Base-by-base conservation (phyloP, 306 rosid genomes). In the Clitoria ternatea region DNA sequence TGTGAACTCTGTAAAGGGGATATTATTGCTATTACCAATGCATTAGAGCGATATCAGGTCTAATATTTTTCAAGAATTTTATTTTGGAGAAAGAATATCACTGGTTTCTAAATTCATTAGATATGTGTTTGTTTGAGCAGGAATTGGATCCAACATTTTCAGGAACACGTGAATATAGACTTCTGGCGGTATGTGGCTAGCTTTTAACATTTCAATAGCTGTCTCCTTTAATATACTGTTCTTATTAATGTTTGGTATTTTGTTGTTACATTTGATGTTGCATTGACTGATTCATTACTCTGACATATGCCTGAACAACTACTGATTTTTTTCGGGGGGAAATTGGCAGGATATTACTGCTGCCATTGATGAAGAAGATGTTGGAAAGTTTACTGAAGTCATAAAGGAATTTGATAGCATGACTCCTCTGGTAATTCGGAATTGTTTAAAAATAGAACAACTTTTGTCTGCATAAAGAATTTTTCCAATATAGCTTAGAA, bases 81-180 rank as follows among this genome's bases (percentile, higher is more conserved):
- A 66, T 44, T 83, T 61, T 70, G 23, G 32, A 23, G 61, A 48
- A 24, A 19, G 5, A 27, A 44, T 18, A 69, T 48, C 50, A 4
- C 70, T 50, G 2, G 44, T 77, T 69, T 43, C 80, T 76, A 23
- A 81, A 47, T 56, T 57, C 26, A 53, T 66, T 48, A 14, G 17
- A 26, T 20, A 7, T 72, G 52, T 33, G 27, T 76, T 86, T 70
- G 22, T 57, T 64, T 81, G 18, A 79, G 79, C 90, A 95, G 99
- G 99, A 95, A 0, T 49, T 95, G 79, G 99, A 95, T 88, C 99
- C 99, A 56, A 95, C 97, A 37, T 95, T 95, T 82, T 80, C 90
- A 7, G 97, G 96, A 82, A 84, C 99, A 13, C 91, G 97, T 66
- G 99, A 95, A 84, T 89, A 62, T 75, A 87, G 39, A 81, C 80